Conservation (phyloP, 169 alveolate genomes). For the Plasmodium relictum region DNA sequence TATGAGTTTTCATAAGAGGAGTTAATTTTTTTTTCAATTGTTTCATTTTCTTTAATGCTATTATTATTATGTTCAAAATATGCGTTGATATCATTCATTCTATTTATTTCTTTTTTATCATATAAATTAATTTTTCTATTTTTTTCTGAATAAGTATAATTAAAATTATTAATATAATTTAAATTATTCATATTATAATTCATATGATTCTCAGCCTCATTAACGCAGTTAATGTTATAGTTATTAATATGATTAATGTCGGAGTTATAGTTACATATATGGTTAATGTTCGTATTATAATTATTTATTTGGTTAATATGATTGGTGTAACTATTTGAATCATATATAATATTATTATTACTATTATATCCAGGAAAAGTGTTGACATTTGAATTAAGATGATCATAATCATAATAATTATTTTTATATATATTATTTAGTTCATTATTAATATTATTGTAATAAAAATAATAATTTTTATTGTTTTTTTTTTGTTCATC, state of each 20-base stretch:
- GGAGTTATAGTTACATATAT: constrained; percentile 3
- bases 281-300: constrained; percentile 1
- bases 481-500: not conserved
- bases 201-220: not conserved
- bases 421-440: constrained; percentile 18
- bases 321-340: constrained; percentile 25
- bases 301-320: constrained; percentile 12
- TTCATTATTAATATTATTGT: constrained; percentile 8
- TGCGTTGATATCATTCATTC: not conserved
- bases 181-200: not conserved
- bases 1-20: not conserved
- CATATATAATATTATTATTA: constrained; percentile 11
- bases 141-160: not conserved
- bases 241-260: constrained; percentile 13
- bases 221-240: not conserved
- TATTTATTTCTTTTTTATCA: constrained; percentile 24
- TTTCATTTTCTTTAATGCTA: not conserved
- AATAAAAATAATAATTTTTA: not conserved
- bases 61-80: not conserved
- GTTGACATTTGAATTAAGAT: constrained; percentile 32
- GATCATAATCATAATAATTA: constrained; percentile 38
- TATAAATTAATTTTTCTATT: constrained; percentile 1
- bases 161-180: not conserved
- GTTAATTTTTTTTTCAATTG: constrained; percentile 12
- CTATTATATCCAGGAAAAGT: constrained; percentile 21